phyloP scores from a whole-genome alignment of 495 filamentous ascomycete genomes.

The Jackrogersella multiformis region DNA sequence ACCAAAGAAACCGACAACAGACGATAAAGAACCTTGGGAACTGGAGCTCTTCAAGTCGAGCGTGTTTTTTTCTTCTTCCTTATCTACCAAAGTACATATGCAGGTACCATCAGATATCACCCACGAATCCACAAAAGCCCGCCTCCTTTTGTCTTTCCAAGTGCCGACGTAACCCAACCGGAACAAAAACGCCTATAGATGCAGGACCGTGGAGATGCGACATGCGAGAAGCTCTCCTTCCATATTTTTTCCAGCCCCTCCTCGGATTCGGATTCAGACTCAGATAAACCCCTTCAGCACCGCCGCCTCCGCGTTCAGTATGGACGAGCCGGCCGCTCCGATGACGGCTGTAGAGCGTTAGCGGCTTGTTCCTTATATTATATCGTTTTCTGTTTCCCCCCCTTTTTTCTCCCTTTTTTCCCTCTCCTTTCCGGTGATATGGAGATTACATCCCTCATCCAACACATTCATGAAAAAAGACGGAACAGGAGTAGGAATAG shows the following conservation, averaged over 20 bases:
- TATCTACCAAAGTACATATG: no score
- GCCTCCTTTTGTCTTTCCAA: constrained; percentile 12
- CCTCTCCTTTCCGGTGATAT: no score
- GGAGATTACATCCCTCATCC: no score
- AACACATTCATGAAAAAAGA: no score
- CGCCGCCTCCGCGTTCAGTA: constrained; percentile 93
- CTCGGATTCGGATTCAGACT: constrained; percentile 15
- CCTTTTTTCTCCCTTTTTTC: no score
- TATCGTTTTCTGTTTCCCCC: no score
- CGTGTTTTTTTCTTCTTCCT: not conserved
- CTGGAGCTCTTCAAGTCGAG: no score
- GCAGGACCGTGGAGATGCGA: not conserved
- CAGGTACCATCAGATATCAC: no score
- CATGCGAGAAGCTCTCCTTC: constrained; percentile 21
- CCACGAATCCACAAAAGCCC: not conserved
- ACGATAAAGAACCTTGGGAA: no score
- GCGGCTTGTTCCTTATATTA: no score
- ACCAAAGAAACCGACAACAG: no score
- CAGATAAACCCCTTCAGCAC: constrained; percentile 87
- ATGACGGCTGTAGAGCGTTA: constrained; percentile 70
- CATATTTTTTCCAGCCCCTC: not conserved
- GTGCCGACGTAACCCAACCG: constrained; percentile 11
- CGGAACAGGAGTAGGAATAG: no score
- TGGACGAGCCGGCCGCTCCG: constrained; percentile 92
- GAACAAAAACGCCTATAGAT: constrained; percentile 25